A percentile compares a stretch with the other conserved stretches of the same genome.
Conservation (phyloP, 176 grass and related monocot genomes). For the Aegilops sharonensis region DNA sequence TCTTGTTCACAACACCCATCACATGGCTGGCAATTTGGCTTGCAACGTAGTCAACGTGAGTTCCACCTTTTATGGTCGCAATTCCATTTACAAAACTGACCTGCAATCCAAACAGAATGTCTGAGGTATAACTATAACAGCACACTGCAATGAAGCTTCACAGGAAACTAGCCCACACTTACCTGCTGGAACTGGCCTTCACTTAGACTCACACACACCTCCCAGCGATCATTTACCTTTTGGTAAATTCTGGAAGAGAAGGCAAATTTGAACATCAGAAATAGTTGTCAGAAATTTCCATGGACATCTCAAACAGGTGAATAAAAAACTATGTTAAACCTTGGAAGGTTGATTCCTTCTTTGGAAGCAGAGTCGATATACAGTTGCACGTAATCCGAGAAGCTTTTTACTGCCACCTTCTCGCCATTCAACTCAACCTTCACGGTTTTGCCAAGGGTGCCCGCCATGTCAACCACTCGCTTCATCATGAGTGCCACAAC, state of each 20-base stretch:
- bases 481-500: conserved; percentile 91
- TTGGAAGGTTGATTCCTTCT: conserved; percentile 30
- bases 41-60: conserved; percentile 81
- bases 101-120: conserved; percentile 28
- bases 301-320: background rate
- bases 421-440: conserved; percentile 87
- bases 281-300: background rate
- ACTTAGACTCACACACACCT: conserved; percentile 69
- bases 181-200: conserved; percentile 99
- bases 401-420: conserved; percentile 47
- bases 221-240: conserved; percentile 83
- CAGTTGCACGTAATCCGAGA: conserved; percentile 64
- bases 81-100: conserved; percentile 97
- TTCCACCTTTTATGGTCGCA: conserved; percentile 80
- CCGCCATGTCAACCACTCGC: conserved; percentile 85
- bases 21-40: conserved; percentile 70
- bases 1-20: conserved; percentile 75
- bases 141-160: background rate
- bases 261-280: background rate
- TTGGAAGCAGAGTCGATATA: conserved; percentile 52
- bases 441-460: conserved; percentile 73
- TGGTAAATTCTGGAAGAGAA: conserved; percentile 41
- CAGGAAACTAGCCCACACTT: background rate
- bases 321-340: conserved; percentile 39
- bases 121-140: background rate